Percentiles rank a stretch among this genome's conserved stretches.
Conservation (phyloP, 352 stramenopile species). For the Phytopythium oedochilum region DNA sequence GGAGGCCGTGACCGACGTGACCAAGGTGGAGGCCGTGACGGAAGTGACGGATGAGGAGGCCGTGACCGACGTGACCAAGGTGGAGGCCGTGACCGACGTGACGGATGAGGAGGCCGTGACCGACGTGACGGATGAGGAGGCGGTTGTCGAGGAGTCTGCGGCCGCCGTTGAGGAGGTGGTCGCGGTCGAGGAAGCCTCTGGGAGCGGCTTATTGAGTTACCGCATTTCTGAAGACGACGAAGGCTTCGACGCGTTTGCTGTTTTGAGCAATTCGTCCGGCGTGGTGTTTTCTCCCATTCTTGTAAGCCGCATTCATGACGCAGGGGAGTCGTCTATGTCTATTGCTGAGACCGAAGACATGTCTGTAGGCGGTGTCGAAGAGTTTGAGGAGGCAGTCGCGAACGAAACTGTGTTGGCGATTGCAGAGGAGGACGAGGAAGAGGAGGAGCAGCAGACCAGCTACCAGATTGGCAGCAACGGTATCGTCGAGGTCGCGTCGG, state of each 20-base stretch:
- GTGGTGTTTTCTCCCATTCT: background rate
- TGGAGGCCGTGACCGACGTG: constrained; percentile 1
- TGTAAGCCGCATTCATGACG: background rate
- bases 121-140: background rate
- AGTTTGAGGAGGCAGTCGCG: constrained; percentile 1
- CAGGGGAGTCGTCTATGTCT: background rate
- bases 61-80: too few relatives aligned
- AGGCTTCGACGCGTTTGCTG: background rate
- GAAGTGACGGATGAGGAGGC: too few relatives aligned
- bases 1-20: too few relatives aligned
- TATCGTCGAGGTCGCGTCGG: background rate
- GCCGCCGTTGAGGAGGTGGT: constrained; percentile 1
- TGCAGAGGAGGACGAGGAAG: background rate
- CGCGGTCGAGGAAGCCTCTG: constrained; percentile 9
- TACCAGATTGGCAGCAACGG: constrained; percentile 1
- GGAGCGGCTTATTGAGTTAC: background rate
- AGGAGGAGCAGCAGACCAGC: background rate
- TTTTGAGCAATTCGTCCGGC: background rate
- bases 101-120: too few relatives aligned
- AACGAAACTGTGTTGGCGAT: constrained; percentile 1
- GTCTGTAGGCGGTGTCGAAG: background rate
- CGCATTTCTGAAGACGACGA: background rate
- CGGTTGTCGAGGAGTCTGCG: constrained; percentile 4
- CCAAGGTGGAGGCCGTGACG: background rate
- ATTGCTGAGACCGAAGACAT: constrained; percentile 1